A percentile compares a stretch with the other conserved stretches of the same genome.
Evolutionary conservation across 805 yeast species (phyloP).

Genomic region (Kodamaea fukazawae): DNA sequence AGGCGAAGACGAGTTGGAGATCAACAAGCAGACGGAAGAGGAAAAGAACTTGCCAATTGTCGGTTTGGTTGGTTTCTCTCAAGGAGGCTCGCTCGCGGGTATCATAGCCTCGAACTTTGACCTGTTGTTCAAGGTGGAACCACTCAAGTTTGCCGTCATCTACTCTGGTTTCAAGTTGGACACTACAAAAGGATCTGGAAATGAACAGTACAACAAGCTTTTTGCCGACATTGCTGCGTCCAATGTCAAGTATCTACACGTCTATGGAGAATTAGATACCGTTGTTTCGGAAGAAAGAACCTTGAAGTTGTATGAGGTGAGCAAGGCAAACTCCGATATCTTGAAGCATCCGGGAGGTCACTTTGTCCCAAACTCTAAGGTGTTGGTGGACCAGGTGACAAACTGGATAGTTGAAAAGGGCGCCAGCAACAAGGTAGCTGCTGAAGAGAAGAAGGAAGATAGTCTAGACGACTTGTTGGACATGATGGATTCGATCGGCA

Average conservation of each 20-base stretch:
- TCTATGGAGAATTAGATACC: conserved; percentile 84
- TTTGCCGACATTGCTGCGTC: conserved; percentile 23
- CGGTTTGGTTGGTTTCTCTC: conserved; percentile 89
- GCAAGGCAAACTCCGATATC: conserved; percentile 49
- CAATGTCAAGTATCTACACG: conserved; percentile 51
- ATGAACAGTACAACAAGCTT: conserved; percentile 22
- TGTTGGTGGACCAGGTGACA: conserved; percentile 36
- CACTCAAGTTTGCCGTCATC: conserved; percentile 67
- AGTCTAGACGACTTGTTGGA: conserved; percentile 33
- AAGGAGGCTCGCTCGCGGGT: conserved; percentile 89
- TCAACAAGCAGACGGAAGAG: conserved; percentile 13
- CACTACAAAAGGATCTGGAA: conserved; percentile 23
- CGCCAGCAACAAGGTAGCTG: conserved; percentile 6
- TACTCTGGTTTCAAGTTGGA: conserved; percentile 61
- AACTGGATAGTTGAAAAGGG: conserved; percentile 33
- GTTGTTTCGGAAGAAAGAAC: conserved; percentile 77
- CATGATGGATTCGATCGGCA: conserved; percentile 37
- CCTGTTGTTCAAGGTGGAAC: conserved; percentile 42
- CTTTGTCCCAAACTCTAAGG: conserved; percentile 85
- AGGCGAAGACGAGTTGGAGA: conserved; percentile 16
- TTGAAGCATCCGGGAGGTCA: conserved; percentile 95
- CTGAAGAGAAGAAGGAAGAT: conserved; percentile 14
- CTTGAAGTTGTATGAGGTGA: conserved; percentile 46
- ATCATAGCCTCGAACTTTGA: conserved; percentile 60
- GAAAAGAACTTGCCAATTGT: conserved; percentile 56